phyloP scores from a whole-genome alignment of 2,329 filamentous ascomycete species.

The Rhytidhysteron rufulum region DNA sequence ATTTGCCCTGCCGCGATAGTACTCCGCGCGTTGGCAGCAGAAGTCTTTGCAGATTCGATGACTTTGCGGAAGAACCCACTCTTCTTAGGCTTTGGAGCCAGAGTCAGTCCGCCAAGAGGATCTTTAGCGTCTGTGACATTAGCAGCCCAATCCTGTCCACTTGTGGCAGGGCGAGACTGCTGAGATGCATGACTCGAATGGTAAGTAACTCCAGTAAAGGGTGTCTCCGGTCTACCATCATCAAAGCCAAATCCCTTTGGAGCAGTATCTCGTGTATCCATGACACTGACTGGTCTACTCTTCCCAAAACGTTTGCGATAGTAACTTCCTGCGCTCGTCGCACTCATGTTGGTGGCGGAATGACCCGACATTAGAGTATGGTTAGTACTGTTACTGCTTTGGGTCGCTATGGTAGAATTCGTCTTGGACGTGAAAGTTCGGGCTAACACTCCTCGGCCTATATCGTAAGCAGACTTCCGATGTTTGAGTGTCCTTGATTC shows the following conservation, averaged over 20 bases:
- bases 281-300: conserved; percentile 59
- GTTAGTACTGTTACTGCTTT: conserved; percentile 67
- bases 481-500: conserved; percentile 44
- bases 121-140: conserved; percentile 62
- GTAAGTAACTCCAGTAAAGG: conserved; percentile 76
- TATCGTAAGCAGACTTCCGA: conserved; percentile 75
- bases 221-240: conserved; percentile 47
- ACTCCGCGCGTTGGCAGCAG: conserved; percentile 82
- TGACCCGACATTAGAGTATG: conserved; percentile 90
- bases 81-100: conserved; percentile 70
- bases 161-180: conserved; percentile 54
- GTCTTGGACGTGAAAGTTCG: conserved; percentile 88
- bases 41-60: conserved; percentile 88
- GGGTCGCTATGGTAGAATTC: conserved; percentile 66
- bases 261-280: conserved; percentile 50
- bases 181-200: conserved; percentile 79
- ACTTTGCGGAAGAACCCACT: conserved; percentile 95
- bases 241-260: conserved; percentile 36
- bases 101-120: conserved; percentile 74
- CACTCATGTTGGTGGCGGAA: conserved; percentile 87
- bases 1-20: conserved; percentile 65
- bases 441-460: conserved; percentile 65
- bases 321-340: conserved; percentile 91
- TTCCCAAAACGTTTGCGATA: conserved; percentile 61
- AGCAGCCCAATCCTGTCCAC: conserved; percentile 49